Conservation (phyloP, 2,329 filamentous ascomycete genomes). For the Aspergillus oerlinghausenensis region DNA sequence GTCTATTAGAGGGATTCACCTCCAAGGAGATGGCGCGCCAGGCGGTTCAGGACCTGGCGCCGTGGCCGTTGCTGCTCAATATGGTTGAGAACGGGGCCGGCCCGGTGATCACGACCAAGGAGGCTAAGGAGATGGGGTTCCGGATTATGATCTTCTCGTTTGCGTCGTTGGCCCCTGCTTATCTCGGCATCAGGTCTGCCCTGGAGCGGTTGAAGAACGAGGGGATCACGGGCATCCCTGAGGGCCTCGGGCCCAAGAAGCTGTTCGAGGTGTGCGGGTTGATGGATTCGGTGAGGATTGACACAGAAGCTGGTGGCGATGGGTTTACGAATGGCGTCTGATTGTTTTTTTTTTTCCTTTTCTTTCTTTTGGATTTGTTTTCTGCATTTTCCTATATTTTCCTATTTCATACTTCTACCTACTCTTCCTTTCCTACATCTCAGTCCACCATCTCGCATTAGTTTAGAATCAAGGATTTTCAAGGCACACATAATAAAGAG, state of each 20-base stretch:
- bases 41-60: slow-evolving; percentile 34
- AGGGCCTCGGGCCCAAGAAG: slow-evolving; percentile 29
- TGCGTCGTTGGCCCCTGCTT: slow-evolving; percentile 33
- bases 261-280: slow-evolving; percentile 40
- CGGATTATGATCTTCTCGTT: slow-evolving; percentile 42
- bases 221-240: slow-evolving; percentile 30
- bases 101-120: slow-evolving; percentile 34
- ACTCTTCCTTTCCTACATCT: too few relatives aligned
- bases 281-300: slow-evolving; percentile 36
- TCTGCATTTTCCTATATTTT: background rate
- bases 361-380: background rate
- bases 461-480: too few relatives aligned
- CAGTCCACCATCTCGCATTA: too few relatives aligned
- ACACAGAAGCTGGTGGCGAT: slow-evolving; percentile 34
- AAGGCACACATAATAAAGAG: too few relatives aligned
- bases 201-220: slow-evolving; percentile 32
- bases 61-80: slow-evolving; percentile 40
- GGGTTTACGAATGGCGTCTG: slow-evolving; percentile 27
- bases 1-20: slow-evolving; percentile 40
- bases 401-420: too few relatives aligned
- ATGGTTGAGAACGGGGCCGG: slow-evolving; percentile 42
- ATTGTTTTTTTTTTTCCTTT: background rate
- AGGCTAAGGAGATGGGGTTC: slow-evolving; percentile 40
- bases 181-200: slow-evolving; percentile 31
- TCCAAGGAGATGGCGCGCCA: slow-evolving; percentile 32